Conservation (phyloP, 495 filamentous ascomycete species). For the Penicillium riverlandense region DNA sequence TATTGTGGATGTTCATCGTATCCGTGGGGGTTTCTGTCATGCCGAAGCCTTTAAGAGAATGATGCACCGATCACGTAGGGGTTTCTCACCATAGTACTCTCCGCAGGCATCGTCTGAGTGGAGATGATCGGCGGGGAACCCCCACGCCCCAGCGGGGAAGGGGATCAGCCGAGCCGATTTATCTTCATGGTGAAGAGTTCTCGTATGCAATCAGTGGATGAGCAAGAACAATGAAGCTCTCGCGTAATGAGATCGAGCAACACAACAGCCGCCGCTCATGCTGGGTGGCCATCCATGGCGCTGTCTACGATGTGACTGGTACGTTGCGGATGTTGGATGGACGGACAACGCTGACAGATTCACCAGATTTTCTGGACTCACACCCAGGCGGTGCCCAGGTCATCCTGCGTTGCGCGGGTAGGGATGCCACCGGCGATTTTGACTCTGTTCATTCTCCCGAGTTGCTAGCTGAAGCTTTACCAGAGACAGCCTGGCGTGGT, state of each 20-base stretch:
- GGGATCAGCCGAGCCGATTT: neutral
- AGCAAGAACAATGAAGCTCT: constrained; percentile 8
- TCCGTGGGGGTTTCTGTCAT: constrained; percentile 1
- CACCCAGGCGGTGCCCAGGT: constrained; percentile 75
- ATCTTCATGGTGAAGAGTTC: neutral
- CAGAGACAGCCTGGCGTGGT: constrained; percentile 12
- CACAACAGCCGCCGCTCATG: constrained; percentile 64
- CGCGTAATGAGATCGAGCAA: constrained; percentile 50
- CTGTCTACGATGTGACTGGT: constrained; percentile 76
- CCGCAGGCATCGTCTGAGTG: no score
- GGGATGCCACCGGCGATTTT: constrained; percentile 79
- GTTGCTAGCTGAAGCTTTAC: constrained; percentile 15
- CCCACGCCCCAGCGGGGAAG: no score
- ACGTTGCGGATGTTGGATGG: neutral
- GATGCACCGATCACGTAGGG: neutral
- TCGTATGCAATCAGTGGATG: no score
- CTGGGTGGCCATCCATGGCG: constrained; percentile 73
- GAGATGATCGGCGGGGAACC: no score
- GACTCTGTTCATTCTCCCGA: constrained; percentile 76
- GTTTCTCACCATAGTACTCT: no score
- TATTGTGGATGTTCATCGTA: constrained; percentile 15
- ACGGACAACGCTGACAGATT: neutral
- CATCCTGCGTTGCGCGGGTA: constrained; percentile 79
- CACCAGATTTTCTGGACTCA: constrained; percentile 37
- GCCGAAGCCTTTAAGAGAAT: constrained; percentile 6